phyloP scores from a whole-genome alignment of 108 stramenopile genomes.

The Nitzschia sp. region DNA sequence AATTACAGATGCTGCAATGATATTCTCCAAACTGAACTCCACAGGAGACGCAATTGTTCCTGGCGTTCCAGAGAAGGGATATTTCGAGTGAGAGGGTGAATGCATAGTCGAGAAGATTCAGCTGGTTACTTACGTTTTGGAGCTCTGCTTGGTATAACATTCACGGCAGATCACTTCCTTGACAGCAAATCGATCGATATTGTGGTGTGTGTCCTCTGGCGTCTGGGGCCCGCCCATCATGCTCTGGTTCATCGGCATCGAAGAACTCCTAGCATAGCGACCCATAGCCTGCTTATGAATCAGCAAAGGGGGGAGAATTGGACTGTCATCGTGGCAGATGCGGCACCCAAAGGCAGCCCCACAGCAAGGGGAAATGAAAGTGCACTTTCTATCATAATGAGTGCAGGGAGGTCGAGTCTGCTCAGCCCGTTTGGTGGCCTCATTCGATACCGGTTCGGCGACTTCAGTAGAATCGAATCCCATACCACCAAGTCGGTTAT shows the following conservation, averaged over 20 bases:
- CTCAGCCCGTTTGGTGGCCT: slow-evolving; percentile 53
- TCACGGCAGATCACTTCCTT: slow-evolving; percentile 82
- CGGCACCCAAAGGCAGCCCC: slow-evolving; percentile 88
- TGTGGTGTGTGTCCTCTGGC: slow-evolving; percentile 78
- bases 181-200: slow-evolving; percentile 80
- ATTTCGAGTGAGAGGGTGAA: slow-evolving; percentile 1
- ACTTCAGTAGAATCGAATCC: neutral
- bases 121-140: slow-evolving; percentile 67
- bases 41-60: slow-evolving; percentile 73
- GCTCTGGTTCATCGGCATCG: slow-evolving; percentile 43
- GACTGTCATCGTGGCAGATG: slow-evolving; percentile 87
- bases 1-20: slow-evolving; percentile 84
- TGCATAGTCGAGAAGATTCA: neutral
- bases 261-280: slow-evolving; percentile 47
- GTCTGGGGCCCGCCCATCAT: slow-evolving; percentile 9
- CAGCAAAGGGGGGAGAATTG: slow-evolving; percentile 65
- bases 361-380: slow-evolving; percentile 84
- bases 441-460: slow-evolving; percentile 38
- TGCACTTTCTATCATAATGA: slow-evolving; percentile 83
- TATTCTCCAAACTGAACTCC: slow-evolving; percentile 78
- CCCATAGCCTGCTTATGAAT: slow-evolving; percentile 29
- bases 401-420: slow-evolving; percentile 69
- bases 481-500: neutral
- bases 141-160: slow-evolving; percentile 77
- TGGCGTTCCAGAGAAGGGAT: slow-evolving; percentile 13